Percentiles rank a stretch among this genome's conserved stretches.
Evolutionary conservation across 805 yeast genomes (phyloP).

Genomic region (Zygoascus ofunaensis): DNA sequence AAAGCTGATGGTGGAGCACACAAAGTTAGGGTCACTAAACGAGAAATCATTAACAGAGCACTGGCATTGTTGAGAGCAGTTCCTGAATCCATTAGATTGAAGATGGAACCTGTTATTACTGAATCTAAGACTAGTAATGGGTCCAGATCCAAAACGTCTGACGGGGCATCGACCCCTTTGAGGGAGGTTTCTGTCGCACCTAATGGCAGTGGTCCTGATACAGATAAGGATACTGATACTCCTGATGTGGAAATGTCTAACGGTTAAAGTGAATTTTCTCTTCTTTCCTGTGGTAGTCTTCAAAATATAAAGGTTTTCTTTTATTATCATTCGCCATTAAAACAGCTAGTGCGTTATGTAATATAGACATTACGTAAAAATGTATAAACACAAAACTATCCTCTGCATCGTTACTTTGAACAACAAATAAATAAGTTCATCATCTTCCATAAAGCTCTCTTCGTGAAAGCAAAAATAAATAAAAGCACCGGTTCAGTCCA

Average conservation of each 20-base stretch:
- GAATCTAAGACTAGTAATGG: neutral
- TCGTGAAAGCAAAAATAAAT: too few relatives aligned
- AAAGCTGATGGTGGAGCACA: constrained; percentile 1
- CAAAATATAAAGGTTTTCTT: too few relatives aligned
- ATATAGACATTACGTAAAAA: too few relatives aligned
- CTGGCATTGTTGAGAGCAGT: constrained; percentile 18
- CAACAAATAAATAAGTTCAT: too few relatives aligned
- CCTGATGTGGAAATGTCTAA: neutral
- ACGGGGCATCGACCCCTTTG: neutral
- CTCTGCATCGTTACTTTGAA: too few relatives aligned
- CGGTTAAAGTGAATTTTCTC: too few relatives aligned
- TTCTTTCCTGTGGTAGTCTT: too few relatives aligned
- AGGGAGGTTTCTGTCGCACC: neutral
- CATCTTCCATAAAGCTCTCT: too few relatives aligned
- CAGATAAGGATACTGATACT: neutral
- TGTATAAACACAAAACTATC: too few relatives aligned
- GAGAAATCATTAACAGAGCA: constrained; percentile 37
- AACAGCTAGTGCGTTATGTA: too few relatives aligned
- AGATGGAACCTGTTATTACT: neutral
- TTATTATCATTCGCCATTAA: too few relatives aligned
- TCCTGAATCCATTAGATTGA: neutral
- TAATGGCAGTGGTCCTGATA: neutral
- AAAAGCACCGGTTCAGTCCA: too few relatives aligned
- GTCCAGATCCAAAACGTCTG: neutral
- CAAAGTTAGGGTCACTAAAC: constrained; percentile 36